Evolutionary conservation across 2,329 filamentous ascomycete species (phyloP).

Genomic region (Ceratocystiopsis minuta): DNA sequence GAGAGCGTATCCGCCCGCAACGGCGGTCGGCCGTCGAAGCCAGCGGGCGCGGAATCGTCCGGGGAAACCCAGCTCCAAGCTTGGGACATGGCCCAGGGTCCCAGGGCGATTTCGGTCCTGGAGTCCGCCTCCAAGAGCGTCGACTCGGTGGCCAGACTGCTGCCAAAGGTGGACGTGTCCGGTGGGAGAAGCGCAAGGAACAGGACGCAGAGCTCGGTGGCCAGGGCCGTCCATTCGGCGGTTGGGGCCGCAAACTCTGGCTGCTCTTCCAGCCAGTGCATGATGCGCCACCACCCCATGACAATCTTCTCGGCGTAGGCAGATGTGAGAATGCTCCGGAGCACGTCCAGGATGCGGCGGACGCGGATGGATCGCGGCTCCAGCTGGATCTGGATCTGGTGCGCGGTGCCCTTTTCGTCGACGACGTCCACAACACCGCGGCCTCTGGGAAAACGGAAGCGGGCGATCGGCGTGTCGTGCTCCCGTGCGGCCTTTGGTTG

Average conservation of each 20-base stretch:
- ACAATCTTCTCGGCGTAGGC: constrained; percentile 42
- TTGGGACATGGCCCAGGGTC: constrained; percentile 1
- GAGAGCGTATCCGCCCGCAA: constrained; percentile 18
- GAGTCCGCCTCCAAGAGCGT: neutral
- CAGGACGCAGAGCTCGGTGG: constrained; percentile 44
- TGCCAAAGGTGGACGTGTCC: neutral
- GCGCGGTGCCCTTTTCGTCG: constrained; percentile 41
- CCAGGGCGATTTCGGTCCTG: no score
- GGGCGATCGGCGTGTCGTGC: constrained; percentile 28
- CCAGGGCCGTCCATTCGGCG: constrained; percentile 51
- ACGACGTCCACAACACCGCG: constrained; percentile 47
- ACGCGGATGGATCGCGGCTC: constrained; percentile 47
- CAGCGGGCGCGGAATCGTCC: no score
- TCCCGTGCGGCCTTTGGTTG: neutral
- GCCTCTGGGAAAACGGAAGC: constrained; percentile 38
- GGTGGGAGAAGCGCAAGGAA: constrained; percentile 24
- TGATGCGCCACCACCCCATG: constrained; percentile 54
- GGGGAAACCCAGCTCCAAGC: constrained; percentile 12
- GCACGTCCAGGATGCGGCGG: constrained; percentile 38
- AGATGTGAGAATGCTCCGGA: constrained; percentile 44
- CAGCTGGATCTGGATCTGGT: constrained; percentile 50
- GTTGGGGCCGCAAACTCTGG: constrained; percentile 24
- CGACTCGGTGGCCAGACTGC: neutral
- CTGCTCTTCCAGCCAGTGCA: constrained; percentile 42
- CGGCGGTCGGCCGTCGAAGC: neutral